A percentile compares a stretch with the other conserved stretches of the same genome.
phyloP scores from a whole-genome alignment of 345 rosid genomes.

The Eucalyptus paniculata region DNA sequence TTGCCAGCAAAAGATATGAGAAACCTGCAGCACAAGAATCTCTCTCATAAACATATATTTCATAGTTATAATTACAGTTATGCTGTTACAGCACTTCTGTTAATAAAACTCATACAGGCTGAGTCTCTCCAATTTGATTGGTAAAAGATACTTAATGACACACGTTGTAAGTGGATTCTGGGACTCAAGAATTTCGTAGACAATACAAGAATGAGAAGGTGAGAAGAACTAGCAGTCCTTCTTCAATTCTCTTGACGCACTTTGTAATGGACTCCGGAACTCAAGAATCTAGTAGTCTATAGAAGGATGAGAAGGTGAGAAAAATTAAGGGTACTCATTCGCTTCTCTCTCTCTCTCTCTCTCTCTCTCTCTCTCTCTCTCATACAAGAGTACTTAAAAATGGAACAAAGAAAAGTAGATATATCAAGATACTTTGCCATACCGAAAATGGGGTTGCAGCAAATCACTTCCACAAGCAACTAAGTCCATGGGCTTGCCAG shows the following conservation, averaged over 20 bases:
- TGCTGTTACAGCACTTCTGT: background rate
- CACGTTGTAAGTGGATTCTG: background rate
- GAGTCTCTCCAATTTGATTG: background rate
- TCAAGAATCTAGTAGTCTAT: no score
- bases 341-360: background rate
- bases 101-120: background rate
- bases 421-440: background rate
- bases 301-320: background rate
- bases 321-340: background rate
- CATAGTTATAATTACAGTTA: background rate
- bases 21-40: slow-evolving; percentile 37
- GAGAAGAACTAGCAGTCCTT: background rate
- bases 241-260: background rate
- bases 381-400: background rate
- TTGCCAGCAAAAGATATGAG: slow-evolving; percentile 85
- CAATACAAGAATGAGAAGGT: background rate
- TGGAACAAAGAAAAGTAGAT: background rate
- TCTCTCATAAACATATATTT: background rate
- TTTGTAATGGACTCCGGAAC: no score
- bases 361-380: background rate
- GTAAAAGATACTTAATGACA: background rate
- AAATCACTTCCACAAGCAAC: slow-evolving; percentile 81
- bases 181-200: background rate
- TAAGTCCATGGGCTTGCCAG: slow-evolving; percentile 83
- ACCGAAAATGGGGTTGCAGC: slow-evolving; percentile 54